Evolutionary conservation across 2,329 filamentous ascomycete genomes (phyloP).

Genomic region (Pyrenochaeta sp.): DNA sequence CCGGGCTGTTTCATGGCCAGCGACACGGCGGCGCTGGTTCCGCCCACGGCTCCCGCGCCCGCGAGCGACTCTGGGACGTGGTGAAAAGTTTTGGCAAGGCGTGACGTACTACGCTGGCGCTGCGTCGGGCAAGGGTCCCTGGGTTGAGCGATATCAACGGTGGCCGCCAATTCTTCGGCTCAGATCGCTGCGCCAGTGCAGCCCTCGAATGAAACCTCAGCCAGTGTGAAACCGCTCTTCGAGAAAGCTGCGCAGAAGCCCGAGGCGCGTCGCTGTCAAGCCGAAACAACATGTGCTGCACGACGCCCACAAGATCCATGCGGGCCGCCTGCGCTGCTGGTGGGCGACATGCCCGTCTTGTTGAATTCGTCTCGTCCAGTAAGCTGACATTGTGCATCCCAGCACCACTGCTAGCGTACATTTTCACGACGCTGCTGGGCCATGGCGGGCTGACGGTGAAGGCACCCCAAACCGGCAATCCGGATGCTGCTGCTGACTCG

Average conservation of each 20-base stretch:
- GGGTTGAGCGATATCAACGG: conserved; percentile 13
- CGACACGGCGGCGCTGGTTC: not conserved
- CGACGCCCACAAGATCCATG: conserved; percentile 7
- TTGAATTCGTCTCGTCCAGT: conserved; percentile 24
- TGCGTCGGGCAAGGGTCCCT: conserved; percentile 14
- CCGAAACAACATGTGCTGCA: conserved; percentile 23
- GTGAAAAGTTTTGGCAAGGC: conserved; percentile 20
- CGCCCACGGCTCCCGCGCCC: not conserved
- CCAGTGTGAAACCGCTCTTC: conserved; percentile 20
- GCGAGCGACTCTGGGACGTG: conserved; percentile 1
- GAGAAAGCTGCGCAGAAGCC: conserved; percentile 17
- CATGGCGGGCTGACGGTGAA: conserved; percentile 22
- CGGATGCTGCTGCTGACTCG: conserved; percentile 29
- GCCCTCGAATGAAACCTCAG: conserved; percentile 16
- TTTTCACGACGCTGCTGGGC: conserved; percentile 14
- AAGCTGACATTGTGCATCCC: conserved; percentile 21
- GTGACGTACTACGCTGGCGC: conserved; percentile 20
- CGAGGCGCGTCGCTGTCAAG: conserved; percentile 11
- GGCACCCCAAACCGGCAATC: conserved; percentile 33
- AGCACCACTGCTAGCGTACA: conserved; percentile 17
- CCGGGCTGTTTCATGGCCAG: no score
- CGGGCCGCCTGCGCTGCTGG: conserved; percentile 8
- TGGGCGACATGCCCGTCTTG: conserved; percentile 12
- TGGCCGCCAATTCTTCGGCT: conserved; percentile 20
- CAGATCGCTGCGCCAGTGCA: conserved; percentile 11